These are phyloP conservation scores for Patellifolia procumbens DNA, from an alignment of 179 eudicot species.

Conservation along the genomic window DNA sequence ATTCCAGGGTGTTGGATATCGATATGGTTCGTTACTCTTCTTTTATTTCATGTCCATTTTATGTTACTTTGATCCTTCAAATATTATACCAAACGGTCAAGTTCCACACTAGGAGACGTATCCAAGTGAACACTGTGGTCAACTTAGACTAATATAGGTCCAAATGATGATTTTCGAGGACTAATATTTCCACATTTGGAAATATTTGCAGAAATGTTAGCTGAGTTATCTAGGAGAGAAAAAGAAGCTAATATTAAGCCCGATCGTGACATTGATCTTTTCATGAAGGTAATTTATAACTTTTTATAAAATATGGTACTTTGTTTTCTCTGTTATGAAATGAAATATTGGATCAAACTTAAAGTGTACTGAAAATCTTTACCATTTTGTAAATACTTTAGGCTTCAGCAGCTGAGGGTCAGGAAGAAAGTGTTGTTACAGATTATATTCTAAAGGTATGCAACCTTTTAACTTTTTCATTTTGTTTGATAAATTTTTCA, in stretches of 20 bases:
- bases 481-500: too few species aligned
- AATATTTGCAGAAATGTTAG: constrained; percentile 44
- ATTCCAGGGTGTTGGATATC: constrained; percentile 53
- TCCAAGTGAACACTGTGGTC: too few species aligned
- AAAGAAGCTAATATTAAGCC: constrained; percentile 53
- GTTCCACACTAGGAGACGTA: too few species aligned
- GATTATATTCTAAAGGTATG: constrained; percentile 45
- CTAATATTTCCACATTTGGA: background rate
- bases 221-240: constrained; percentile 50
- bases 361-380: background rate
- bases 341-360: too few species aligned
- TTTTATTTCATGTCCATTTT: too few species aligned
- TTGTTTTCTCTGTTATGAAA: too few species aligned
- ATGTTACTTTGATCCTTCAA: too few species aligned
- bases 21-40: constrained; percentile 40
- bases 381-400: background rate
- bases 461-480: background rate
- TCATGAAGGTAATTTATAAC: constrained; percentile 40
- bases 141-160: too few species aligned
- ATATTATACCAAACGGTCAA: too few species aligned
- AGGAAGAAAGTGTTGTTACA: constrained; percentile 40
- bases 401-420: constrained; percentile 38
- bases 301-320: background rate
- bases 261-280: constrained; percentile 52
- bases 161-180: background rate